Conservation (phyloP, 208 protist genomes). For the Acanthamoeba healyi region DNA sequence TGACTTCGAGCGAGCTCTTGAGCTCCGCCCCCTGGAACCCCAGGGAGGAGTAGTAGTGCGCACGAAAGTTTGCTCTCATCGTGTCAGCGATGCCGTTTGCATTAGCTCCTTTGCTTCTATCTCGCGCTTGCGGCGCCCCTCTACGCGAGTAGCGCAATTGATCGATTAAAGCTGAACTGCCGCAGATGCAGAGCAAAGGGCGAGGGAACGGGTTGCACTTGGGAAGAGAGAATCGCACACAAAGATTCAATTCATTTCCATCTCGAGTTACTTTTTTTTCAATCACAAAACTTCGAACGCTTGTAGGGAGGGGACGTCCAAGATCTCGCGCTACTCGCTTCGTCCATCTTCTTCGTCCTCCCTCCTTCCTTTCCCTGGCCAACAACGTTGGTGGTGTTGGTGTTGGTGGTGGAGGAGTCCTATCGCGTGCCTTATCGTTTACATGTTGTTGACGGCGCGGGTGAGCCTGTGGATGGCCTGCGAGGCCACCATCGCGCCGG, state of each 20-base stretch:
- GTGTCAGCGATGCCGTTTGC: neutral
- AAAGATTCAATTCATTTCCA: neutral
- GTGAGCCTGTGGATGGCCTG: constrained; percentile 59
- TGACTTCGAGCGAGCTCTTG: constrained; percentile 45
- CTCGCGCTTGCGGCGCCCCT: too few relatives aligned
- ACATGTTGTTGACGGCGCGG: constrained; percentile 54
- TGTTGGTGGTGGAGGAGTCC: too few relatives aligned
- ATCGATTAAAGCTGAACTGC: too few relatives aligned
- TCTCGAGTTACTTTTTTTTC: neutral
- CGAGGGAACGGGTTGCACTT: too few relatives aligned
- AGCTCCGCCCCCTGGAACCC: constrained; percentile 61
- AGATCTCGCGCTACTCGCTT: too few relatives aligned
- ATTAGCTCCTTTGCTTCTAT: too few relatives aligned
- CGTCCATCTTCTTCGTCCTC: too few relatives aligned
- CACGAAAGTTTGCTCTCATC: constrained; percentile 50
- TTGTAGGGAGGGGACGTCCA: too few relatives aligned
- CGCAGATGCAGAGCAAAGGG: too few relatives aligned
- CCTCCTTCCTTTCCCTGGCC: too few relatives aligned
- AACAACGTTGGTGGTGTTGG: too few relatives aligned
- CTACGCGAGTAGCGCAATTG: too few relatives aligned
- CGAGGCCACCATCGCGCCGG: constrained; percentile 41
- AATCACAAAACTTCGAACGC: constrained; percentile 18
- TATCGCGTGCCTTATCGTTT: neutral
- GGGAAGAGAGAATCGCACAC: neutral
- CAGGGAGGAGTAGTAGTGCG: constrained; percentile 41